Percentiles rank a stretch among this genome's conserved stretches.
Evolutionary conservation across 2,329 filamentous ascomycete species (phyloP).

Genomic region (Xylariales sp.): DNA sequence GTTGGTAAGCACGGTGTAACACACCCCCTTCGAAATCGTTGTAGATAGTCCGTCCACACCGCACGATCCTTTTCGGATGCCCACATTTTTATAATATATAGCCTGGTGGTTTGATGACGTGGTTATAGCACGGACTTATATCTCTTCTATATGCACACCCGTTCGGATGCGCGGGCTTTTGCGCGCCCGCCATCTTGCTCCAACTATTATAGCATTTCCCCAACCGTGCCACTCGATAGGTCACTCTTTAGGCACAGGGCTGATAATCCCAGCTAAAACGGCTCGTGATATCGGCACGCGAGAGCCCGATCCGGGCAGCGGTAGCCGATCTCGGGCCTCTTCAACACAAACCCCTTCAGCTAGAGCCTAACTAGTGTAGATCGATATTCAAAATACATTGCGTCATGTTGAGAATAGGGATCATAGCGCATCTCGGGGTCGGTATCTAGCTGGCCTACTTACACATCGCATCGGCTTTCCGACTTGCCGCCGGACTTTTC

Average conservation of each 20-base stretch:
- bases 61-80: not conserved
- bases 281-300: not conserved
- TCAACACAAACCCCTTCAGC: not conserved
- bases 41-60: too few relatives aligned
- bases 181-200: not conserved
- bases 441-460: not conserved
- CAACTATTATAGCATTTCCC: not conserved
- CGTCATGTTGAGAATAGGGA: not conserved
- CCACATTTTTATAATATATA: not conserved
- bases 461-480: not conserved
- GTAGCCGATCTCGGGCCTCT: not conserved
- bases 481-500: not conserved
- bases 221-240: not conserved
- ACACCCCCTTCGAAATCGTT: too few relatives aligned
- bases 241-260: not conserved
- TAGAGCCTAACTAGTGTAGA: not conserved
- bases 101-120: not conserved
- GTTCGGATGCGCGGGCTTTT: too few relatives aligned
- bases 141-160: too few relatives aligned
- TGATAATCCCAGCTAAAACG: not conserved
- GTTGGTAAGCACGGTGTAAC: too few relatives aligned
- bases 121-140: not conserved
- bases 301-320: not conserved
- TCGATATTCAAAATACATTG: not conserved
- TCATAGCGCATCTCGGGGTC: not conserved